These are phyloP conservation scores for Arthrobotrys sinensis DNA, from an alignment of 2,329 filamentous ascomycete genomes.

Conservation along the genomic window DNA sequence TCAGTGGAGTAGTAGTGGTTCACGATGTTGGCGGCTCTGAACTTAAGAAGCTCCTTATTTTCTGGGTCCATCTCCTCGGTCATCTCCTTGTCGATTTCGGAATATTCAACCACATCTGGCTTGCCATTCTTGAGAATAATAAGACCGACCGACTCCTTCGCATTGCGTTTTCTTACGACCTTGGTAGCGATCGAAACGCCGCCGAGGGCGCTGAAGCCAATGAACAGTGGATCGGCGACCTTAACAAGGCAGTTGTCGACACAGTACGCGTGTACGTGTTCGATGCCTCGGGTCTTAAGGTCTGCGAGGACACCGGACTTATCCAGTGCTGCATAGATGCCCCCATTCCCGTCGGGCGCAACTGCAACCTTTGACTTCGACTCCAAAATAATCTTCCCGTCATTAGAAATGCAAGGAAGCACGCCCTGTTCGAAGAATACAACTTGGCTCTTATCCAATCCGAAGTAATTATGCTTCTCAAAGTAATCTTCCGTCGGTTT, in stretches of 20 bases:
- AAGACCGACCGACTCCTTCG: conserved; percentile 93
- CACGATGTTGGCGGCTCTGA: conserved; percentile 98
- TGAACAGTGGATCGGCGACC: conserved; percentile 96
- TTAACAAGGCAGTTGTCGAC: conserved; percentile 99
- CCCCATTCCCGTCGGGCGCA: conserved; percentile 96
- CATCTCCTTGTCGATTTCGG: conserved; percentile 91
- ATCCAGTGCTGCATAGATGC: conserved; percentile 92
- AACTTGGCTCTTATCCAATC: conserved; percentile 81
- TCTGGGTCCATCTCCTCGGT: conserved; percentile 89
- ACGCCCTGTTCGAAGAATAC: conserved; percentile 97
- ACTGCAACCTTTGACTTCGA: conserved; percentile 91
- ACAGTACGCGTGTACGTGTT: conserved; percentile 98
- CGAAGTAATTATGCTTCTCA: conserved; percentile 89
- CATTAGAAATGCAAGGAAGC: conserved; percentile 95
- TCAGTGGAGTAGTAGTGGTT: conserved; percentile 99
- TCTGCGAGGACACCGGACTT: conserved; percentile 84
- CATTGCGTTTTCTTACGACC: conserved; percentile 98
- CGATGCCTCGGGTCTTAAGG: conserved; percentile 88
- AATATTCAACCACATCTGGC: conserved; percentile 98
- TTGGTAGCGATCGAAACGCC: conserved; percentile 97
- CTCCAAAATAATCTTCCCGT: conserved; percentile 96
- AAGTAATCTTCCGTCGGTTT: conserved; percentile 95
- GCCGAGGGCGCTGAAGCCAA: conserved; percentile 90
- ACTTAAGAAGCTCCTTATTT: conserved; percentile 86
- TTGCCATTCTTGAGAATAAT: conserved; percentile 96